Base-by-base conservation (phyloP, 2,329 filamentous ascomycete species). In the Penicillium sp. region DNA sequence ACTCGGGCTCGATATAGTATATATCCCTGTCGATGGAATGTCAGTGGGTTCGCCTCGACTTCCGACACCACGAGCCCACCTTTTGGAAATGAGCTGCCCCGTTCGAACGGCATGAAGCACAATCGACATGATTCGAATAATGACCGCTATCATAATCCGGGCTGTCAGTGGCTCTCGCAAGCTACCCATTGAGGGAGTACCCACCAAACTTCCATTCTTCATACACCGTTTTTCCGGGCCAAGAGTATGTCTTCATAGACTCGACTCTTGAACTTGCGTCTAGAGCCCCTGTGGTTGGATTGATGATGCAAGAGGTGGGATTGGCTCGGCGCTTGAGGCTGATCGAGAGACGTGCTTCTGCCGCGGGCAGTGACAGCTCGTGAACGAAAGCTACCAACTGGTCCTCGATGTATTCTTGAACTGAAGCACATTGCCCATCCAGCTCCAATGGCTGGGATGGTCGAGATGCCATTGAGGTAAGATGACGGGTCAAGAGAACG, bases 1-100 rank as follows among this genome's bases (percentile, higher is more conserved):
- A 75, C 39, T 77, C 75, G 1, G 85, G 83, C 57, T 87, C 83
- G 47, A 78, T 80, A 64, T 88, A 88, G 62, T 83, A 88, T 29
- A 88, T 81, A 59, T 87, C 85, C 57, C 85, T 86, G 54, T 4
- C 13, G 14, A n/a, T 24, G 14, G 39, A 3, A 11, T 34, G 13
- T 34, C 8, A 34, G 13, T 11, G 8, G 8, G 5, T 11, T 5
- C 10, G 2, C 31, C 16, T 13, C 8, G 3, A 16, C 3, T 16
- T 1, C 2, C 4, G 18, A 32, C 31, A 48, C 63, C n/a, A 5
- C 14, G 4, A 9, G 44, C 48, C 36, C n/a, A 83, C 83, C 83
- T 77, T 67, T 86, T 87, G 0, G 83, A 84, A 55, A 85, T 74
- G 9, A 79, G 66, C 16, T 76, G 67, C 42, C 80, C 74, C 2